These are phyloP conservation scores for Emericellopsis terricola DNA, from an alignment of 495 filamentous ascomycete genomes.

Conservation along the genomic window DNA sequence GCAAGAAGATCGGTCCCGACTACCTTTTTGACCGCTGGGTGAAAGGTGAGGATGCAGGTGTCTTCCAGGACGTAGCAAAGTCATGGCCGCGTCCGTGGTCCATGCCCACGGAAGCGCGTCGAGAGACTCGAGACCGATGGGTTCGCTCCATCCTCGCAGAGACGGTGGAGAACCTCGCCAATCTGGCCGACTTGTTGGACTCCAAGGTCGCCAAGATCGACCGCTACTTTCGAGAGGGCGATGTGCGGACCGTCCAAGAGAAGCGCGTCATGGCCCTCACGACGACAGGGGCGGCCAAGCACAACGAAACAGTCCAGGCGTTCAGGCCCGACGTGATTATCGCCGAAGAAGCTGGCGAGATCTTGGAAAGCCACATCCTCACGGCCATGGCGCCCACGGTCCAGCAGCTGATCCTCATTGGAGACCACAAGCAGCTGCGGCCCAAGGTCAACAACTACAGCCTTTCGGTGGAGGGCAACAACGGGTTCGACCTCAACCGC, in stretches of 20 bases:
- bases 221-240: constrained; percentile 23
- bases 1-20: constrained; percentile 22
- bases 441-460: constrained; percentile 50
- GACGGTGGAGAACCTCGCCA: constrained; percentile 18
- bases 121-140: constrained; percentile 27
- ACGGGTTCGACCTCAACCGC: constrained; percentile 50
- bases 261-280: constrained; percentile 60
- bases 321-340: constrained; percentile 37
- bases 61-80: too few species aligned
- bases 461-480: constrained; percentile 46
- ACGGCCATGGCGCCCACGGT: constrained; percentile 39
- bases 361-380: constrained; percentile 52
- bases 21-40: constrained; percentile 44
- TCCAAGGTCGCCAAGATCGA: constrained; percentile 19
- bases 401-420: constrained; percentile 55
- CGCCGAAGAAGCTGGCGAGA: constrained; percentile 68
- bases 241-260: constrained; percentile 22
- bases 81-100: too few species aligned
- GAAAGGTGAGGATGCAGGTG: constrained; percentile 16
- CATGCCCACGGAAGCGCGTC: constrained; percentile 21
- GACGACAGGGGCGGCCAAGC: constrained; percentile 55
- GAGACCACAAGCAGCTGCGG: constrained; percentile 62
- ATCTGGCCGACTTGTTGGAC: constrained; percentile 22
- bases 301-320: constrained; percentile 29
- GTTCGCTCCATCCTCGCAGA: constrained; percentile 29